phyloP scores from a whole-genome alignment of 2,329 filamentous ascomycete genomes.

The Chaetomium sp. region DNA sequence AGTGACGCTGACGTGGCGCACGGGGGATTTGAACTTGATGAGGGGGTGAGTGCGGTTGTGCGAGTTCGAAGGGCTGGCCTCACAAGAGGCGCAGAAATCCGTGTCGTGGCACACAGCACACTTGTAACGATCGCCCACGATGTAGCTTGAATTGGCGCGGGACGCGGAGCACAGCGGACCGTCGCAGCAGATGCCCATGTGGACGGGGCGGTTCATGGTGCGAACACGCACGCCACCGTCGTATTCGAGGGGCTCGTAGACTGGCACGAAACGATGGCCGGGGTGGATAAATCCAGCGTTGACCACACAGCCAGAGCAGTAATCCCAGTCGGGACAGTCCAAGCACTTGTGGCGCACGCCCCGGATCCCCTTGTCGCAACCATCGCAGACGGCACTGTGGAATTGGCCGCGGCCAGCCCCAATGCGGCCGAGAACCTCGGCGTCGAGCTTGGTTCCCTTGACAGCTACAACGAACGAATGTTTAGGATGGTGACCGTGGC shows the following conservation, averaged over 20 bases:
- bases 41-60: conserved; percentile 97
- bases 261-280: conserved; percentile 78
- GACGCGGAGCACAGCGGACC: conserved; percentile 69
- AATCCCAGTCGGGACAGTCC: conserved; percentile 96
- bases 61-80: conserved; percentile 73
- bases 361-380: conserved; percentile 79
- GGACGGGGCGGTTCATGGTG: conserved; percentile 44
- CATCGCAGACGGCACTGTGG: conserved; percentile 90
- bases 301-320: conserved; percentile 69
- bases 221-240: conserved; percentile 34
- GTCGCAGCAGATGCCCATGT: conserved; percentile 89
- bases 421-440: conserved; percentile 60
- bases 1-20: conserved; percentile 79
- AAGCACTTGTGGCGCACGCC: conserved; percentile 96
- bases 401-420: conserved; percentile 70
- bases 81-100: conserved; percentile 92
- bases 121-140: conserved; percentile 87
- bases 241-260: conserved; percentile 63
- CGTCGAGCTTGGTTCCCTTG: conserved; percentile 53
- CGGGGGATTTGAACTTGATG: conserved; percentile 92
- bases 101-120: conserved; percentile 92
- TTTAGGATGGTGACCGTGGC: conserved; percentile 85
- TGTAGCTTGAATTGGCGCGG: conserved; percentile 53
- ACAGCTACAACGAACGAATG: conserved; percentile 71
- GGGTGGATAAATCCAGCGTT: conserved; percentile 65